phyloP scores from a whole-genome alignment of 768 basidiomycete genomes.

The Boletus rubescentipes region DNA sequence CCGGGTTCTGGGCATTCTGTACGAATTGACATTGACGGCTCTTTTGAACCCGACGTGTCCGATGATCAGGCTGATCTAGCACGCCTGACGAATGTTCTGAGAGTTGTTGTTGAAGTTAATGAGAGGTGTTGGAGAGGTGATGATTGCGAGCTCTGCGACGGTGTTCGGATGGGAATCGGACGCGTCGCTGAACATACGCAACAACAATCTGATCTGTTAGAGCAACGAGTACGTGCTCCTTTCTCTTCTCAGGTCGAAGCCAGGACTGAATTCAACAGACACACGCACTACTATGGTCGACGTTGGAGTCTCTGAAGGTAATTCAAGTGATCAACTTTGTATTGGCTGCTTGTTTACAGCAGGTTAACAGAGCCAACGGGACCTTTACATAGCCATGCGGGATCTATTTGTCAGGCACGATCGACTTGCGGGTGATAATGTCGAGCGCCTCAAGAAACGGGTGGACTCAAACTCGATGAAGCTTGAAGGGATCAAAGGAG shows the following conservation, averaged over 20 bases:
- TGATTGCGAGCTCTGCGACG: conserved; percentile 75
- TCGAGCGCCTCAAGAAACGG: conserved; percentile 84
- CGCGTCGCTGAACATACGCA: conserved; percentile 68
- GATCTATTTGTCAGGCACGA: conserved; percentile 88
- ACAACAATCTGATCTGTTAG: conserved; percentile 70
- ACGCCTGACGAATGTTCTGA: conserved; percentile 78
- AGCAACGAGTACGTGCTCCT: conserved; percentile 57
- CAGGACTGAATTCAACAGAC: conserved; percentile 43
- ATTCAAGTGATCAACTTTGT: not conserved
- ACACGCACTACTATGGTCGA: conserved; percentile 58
- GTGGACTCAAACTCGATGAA: conserved; percentile 75
- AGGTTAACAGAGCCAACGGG: conserved; percentile 61
- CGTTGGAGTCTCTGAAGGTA: conserved; percentile 78
- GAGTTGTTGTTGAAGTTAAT: conserved; percentile 74
- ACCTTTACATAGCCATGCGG: conserved; percentile 82
- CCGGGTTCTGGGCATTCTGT: conserved; percentile 14
- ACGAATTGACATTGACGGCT: conserved; percentile 6
- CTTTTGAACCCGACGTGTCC: conserved; percentile 28
- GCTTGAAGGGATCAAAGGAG: conserved; percentile 68
- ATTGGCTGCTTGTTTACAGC: conserved; percentile 10
- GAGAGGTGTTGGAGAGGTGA: conserved; percentile 83
- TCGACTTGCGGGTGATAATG: conserved; percentile 84
- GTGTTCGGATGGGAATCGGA: conserved; percentile 73
- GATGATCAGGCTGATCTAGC: conserved; percentile 75
- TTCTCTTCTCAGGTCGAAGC: not conserved